A percentile compares a stretch with the other conserved stretches of the same genome.
phyloP scores from a whole-genome alignment of 2,329 filamentous ascomycete genomes.

The Thelonectria olida region DNA sequence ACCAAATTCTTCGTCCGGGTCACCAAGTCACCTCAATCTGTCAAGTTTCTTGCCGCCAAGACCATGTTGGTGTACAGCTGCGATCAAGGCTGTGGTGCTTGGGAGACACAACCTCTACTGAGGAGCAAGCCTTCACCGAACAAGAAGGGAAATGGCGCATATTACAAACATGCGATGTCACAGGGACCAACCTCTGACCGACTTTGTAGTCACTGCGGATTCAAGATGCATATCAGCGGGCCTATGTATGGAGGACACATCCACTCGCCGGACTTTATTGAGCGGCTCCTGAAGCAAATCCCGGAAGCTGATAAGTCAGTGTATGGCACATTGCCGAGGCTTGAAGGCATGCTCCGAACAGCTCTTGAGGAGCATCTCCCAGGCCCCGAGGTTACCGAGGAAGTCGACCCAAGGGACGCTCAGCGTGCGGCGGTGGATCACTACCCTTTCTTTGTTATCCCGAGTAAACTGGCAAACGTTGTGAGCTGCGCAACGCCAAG shows the following conservation, averaged over 20 bases:
- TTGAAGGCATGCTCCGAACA: constrained; percentile 91
- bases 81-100: constrained; percentile 90
- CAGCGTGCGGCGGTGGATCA: constrained; percentile 74
- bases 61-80: constrained; percentile 95
- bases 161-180: constrained; percentile 82
- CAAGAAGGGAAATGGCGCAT: constrained; percentile 74
- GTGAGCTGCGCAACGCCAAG: constrained; percentile 83
- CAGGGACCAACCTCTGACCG: constrained; percentile 73
- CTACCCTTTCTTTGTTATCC: constrained; percentile 87
- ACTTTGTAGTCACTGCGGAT: constrained; percentile 83
- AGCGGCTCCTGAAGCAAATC: constrained; percentile 78
- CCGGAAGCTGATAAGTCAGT: constrained; percentile 71
- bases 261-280: constrained; percentile 85
- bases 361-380: constrained; percentile 78
- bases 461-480: constrained; percentile 77
- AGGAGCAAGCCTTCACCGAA: constrained; percentile 72
- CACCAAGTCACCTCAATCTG: constrained; percentile 79
- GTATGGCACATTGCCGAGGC: constrained; percentile 82
- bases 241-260: constrained; percentile 95
- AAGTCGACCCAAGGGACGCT: constrained; percentile 51
- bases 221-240: constrained; percentile 86
- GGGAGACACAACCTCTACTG: constrained; percentile 82
- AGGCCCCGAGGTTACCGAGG: constrained; percentile 46
- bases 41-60: constrained; percentile 90
- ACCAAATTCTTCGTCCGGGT: constrained; percentile 88